These are phyloP conservation scores for Periglandula ipomoeae DNA, from an alignment of 2,329 filamentous ascomycete genomes.

Conservation along the genomic window DNA sequence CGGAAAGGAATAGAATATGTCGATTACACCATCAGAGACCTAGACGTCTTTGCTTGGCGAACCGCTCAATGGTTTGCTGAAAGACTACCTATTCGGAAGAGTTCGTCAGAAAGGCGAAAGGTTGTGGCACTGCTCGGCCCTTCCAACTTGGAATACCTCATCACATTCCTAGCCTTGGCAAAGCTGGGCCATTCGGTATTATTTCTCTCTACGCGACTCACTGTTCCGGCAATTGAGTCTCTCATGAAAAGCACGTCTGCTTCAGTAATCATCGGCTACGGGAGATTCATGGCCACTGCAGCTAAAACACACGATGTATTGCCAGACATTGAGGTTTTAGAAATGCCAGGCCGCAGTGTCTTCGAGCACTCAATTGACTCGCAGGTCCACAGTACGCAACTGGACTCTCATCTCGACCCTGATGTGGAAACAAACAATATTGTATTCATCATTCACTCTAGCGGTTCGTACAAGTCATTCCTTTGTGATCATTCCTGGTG, in stretches of 20 bases:
- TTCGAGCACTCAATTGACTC: constrained; percentile 23
- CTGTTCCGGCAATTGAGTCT: constrained; percentile 24
- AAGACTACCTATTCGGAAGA: constrained; percentile 13
- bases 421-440: constrained; percentile 15
- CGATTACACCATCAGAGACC: constrained; percentile 35
- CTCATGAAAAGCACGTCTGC: constrained; percentile 18
- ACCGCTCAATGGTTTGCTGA: constrained; percentile 17
- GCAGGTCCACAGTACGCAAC: constrained; percentile 19
- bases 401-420: constrained; percentile 13
- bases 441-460: constrained; percentile 25
- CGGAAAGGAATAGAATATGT: constrained; percentile 32
- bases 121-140: constrained; percentile 42
- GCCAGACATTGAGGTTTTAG: constrained; percentile 13
- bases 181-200: constrained; percentile 44
- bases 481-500: too few species aligned
- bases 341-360: constrained; percentile 16
- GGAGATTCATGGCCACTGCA: constrained; percentile 15
- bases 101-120: constrained; percentile 16
- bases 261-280: constrained; percentile 17
- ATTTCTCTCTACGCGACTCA: constrained; percentile 22
- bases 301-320: constrained; percentile 11
- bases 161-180: constrained; percentile 43
- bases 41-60: constrained; percentile 29
- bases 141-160: constrained; percentile 45
- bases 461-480: too few species aligned